Base-by-base conservation (phyloP, 108 stramenopile species). In the Asterionellopsis glacialis region DNA sequence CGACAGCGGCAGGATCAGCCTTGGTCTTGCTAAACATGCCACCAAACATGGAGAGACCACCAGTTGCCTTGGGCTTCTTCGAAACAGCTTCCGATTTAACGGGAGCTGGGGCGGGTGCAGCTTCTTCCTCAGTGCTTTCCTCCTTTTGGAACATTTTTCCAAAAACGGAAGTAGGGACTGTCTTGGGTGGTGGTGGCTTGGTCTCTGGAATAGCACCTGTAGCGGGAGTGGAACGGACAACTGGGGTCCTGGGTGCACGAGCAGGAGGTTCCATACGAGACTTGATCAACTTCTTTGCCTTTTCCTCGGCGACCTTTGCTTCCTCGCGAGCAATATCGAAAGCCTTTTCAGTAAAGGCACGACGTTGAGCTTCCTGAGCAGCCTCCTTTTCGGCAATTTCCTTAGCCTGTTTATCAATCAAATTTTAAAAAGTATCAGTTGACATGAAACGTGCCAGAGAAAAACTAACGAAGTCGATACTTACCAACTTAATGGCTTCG, bases 331-430 rank as follows among this genome's bases (percentile, higher is more conserved):
- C 83, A 26, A 72, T 59, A 42, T 85, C 76, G 24, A 80, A 83
- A 11, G 89, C 89, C 51, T 72, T 58, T 56, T 86, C 79, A 22
- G 80, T 72, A 22, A 78, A 42, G 0, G 67, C 69, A 51, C 89
- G 89, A 27, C 76, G 65, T 51, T 79, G 70, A 11, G 85, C 85
- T 52, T 74, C 60, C 28, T 70, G 69, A 5, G 76, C 70, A 23
- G 88, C 85, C 51, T 84, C 81, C 18, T 39, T 59, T 45, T 86
- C 85, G 11, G 76, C 81, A 27, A 63, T 67, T 45, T 70, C 83
- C 63, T 63, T 86, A 14, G 80, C 77, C 67, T 19, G 39, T 44
- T 45, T 51, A 15, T 42, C 18, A 12, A 28, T 51, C 26, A 14
- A 38, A 51, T 39, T 3, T n/a, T 23, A 10, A 33, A n/a, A 16